phyloP scores from a whole-genome alignment of 257 asterid genomes.

The Echites panduratus region DNA sequence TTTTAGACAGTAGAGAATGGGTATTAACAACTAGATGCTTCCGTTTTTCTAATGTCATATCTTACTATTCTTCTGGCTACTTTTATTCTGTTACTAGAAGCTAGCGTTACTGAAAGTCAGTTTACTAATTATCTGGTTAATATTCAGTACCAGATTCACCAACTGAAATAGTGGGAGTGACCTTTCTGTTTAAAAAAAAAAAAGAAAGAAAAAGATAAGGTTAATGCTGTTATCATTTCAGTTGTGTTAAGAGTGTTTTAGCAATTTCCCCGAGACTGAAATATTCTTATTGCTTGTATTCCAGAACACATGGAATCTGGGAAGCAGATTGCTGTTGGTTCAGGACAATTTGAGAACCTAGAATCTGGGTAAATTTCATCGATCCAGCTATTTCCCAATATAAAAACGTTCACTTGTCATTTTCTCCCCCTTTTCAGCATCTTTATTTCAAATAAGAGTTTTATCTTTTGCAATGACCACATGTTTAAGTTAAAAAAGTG shows the following conservation, averaged over 20 bases:
- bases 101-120: background rate
- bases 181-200: background rate
- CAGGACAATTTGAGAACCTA: slow-evolving; percentile 59
- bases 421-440: background rate
- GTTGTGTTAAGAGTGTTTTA: background rate
- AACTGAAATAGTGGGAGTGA: background rate
- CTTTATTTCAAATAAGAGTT: background rate
- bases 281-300: slow-evolving; percentile 12
- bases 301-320: slow-evolving; percentile 44
- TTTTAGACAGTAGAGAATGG: background rate
- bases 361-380: slow-evolving; percentile 56
- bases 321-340: slow-evolving; percentile 73
- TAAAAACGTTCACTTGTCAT: background rate
- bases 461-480: background rate
- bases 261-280: background rate
- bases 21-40: background rate
- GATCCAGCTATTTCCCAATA: background rate
- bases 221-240: background rate
- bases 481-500: background rate
- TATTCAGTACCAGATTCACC: background rate
- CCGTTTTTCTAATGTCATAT: background rate
- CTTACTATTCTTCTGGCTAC: background rate
- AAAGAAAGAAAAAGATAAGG: background rate
- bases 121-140: background rate
- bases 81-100: background rate